Evolutionary conservation across 208 protist species (phyloP), one percentile per base, ranked within the genome.

Genomic region (Vickermania spadyakhi): DNA sequence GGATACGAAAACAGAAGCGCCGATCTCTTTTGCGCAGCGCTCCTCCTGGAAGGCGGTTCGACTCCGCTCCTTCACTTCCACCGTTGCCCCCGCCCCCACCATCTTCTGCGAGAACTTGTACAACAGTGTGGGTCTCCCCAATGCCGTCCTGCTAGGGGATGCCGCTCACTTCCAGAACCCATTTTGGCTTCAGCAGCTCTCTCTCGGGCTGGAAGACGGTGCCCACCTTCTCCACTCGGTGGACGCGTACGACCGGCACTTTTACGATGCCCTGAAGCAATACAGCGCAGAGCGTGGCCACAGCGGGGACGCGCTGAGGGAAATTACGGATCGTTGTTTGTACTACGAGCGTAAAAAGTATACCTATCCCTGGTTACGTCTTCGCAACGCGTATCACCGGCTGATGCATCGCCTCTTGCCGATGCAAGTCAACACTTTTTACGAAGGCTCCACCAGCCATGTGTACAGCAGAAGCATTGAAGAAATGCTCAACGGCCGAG

Each of bases 231-330:
- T 95, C 18, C 89, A 91, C 54, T 79, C 86, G 45, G 84, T 95
- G 18, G 89, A 95, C 61, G 79, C 81, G 53, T 89, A 88, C 72
- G 84, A 74, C 23, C 74, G 79, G 18, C 79, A 92, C 64, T 89
- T 92, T 55, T 95, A 90, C 65, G 89, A 95, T 60, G 89, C 85
- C 13, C 69, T 95, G 56, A 77, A 80, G 68, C 84, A 90, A 62
- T 95, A 80, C 67, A 95, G 89, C 68, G 68, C 79, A 51, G 85
- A 95, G 63, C 85, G 89, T 61, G 89, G 89, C 53, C 75, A 67
- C 30, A 78, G 60, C 61, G 89, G 89, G 0, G 89, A 95, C 60
- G 83, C 84, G 14, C 68, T 95, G 62, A 82, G 89, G 2, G 79
- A 80, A 58, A 62, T 95, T 52, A 95, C 85, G 27, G 85, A 95